phyloP scores from a whole-genome alignment of 768 basidiomycete genomes.

The Coprinellus micaceus region DNA sequence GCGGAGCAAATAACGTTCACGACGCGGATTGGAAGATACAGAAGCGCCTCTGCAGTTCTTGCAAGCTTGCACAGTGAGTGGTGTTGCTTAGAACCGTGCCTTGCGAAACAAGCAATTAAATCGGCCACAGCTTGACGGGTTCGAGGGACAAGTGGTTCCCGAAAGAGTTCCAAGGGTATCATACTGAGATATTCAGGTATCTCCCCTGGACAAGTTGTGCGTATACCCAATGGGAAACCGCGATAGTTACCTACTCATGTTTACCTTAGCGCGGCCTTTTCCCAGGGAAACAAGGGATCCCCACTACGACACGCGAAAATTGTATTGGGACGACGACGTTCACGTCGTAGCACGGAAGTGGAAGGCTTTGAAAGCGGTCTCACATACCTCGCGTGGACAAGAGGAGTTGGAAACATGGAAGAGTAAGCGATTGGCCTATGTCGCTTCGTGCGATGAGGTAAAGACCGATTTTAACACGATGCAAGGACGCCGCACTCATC shows the following conservation, averaged over 20 bases:
- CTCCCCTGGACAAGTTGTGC: no score
- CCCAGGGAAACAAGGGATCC: background rate
- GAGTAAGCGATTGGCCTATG: background rate
- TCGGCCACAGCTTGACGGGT: no score
- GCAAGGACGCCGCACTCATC: no score
- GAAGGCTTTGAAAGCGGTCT: background rate
- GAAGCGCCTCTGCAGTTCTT: background rate
- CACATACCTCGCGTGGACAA: background rate
- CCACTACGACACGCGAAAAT: background rate
- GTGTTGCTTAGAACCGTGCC: background rate
- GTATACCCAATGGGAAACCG: no score
- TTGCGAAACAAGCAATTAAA: no score
- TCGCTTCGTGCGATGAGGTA: background rate
- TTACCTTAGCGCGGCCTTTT: background rate
- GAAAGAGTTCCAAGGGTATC: no score
- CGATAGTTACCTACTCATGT: no score
- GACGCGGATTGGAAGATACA: background rate
- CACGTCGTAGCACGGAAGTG: background rate
- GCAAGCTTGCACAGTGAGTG: background rate
- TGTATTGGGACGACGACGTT: background rate
- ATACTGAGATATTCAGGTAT: no score
- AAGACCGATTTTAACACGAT: background rate
- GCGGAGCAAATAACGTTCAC: background rate
- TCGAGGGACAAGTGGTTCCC: no score
- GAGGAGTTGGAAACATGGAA: background rate